These are phyloP conservation scores for Ocimum tenuiflorum DNA, from an alignment of 257 asterid genomes.

Conservation along the genomic window DNA sequence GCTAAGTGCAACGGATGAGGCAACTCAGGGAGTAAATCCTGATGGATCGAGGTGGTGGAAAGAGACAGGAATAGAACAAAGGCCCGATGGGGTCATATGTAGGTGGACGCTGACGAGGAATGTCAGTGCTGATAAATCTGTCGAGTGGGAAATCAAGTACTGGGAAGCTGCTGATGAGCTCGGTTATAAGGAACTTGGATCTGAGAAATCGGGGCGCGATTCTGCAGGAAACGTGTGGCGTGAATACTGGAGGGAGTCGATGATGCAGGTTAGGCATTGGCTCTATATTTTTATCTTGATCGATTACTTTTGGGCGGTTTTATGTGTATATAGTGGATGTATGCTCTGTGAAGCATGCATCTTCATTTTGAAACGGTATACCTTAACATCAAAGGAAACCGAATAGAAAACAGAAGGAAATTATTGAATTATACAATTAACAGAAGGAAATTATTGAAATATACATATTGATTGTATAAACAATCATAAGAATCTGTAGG, in stretches of 20 bases:
- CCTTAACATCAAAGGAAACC: neutral
- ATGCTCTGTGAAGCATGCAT: neutral
- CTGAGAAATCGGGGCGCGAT: conserved; percentile 98
- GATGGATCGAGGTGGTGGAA: conserved; percentile 97
- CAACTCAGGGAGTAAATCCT: conserved; percentile 38
- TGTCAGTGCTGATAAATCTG: conserved; percentile 57
- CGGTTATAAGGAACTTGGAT: conserved; percentile 89
- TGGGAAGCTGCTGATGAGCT: conserved; percentile 98
- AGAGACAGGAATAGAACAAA: conserved; percentile 69
- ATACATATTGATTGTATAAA: neutral
- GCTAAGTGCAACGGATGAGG: conserved; percentile 37
- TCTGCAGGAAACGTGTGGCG: conserved; percentile 89
- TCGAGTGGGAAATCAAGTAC: conserved; percentile 91
- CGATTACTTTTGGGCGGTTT: neutral
- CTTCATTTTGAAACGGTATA: neutral
- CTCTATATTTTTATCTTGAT: neutral
- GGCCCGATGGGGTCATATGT: conserved; percentile 84
- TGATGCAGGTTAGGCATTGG: conserved; percentile 54
- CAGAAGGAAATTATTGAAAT: neutral
- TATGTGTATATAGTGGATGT: neutral
- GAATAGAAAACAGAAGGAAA: neutral
- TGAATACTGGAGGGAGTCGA: conserved; percentile 85
- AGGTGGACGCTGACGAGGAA: conserved; percentile 82
- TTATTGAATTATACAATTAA: neutral
- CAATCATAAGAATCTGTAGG: neutral